phyloP scores from a whole-genome alignment of 495 filamentous ascomycete species.

The Penicillium antarcticum region DNA sequence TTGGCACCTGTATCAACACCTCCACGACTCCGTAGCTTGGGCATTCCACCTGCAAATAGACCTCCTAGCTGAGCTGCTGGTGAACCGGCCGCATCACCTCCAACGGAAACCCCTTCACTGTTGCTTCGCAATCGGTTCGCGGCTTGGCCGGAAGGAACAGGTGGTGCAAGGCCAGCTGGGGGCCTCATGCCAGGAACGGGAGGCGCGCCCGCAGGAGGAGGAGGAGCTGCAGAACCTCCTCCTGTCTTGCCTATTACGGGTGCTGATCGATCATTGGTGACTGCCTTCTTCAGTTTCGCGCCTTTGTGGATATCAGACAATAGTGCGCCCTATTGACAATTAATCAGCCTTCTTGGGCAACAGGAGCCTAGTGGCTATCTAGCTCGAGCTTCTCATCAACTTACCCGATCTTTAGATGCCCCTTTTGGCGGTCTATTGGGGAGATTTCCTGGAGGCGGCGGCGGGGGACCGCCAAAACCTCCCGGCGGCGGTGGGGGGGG shows the following conservation, averaged over 20 bases:
- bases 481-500: conserved; percentile 63
- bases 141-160: conserved; percentile 54
- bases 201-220: conserved; percentile 68
- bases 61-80: conserved; percentile 77
- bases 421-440: conserved; percentile 46
- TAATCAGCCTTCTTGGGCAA: conserved; percentile 26
- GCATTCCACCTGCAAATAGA: conserved; percentile 91
- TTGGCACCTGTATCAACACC: conserved; percentile 88
- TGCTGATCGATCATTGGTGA: conserved; percentile 93
- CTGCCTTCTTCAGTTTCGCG: conserved; percentile 73
- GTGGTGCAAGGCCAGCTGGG: conserved; percentile 73
- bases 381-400: conserved; percentile 18
- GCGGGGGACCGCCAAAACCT: conserved; percentile 64
- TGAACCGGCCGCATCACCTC: conserved; percentile 36
- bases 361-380: background rate
- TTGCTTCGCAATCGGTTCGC: conserved; percentile 72
- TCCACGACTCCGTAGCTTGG: conserved; percentile 85
- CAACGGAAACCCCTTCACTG: conserved; percentile 61
- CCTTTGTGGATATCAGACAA: conserved; percentile 88
- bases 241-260: conserved; percentile 61
- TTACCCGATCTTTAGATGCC: conserved; percentile 53
- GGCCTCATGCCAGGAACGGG: conserved; percentile 69
- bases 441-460: conserved; percentile 52
- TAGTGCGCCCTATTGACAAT: conserved; percentile 67
- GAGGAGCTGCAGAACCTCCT: conserved; percentile 53